Evolutionary conservation across 768 basidiomycete species (phyloP).

Genomic region (Calocybe indica): DNA sequence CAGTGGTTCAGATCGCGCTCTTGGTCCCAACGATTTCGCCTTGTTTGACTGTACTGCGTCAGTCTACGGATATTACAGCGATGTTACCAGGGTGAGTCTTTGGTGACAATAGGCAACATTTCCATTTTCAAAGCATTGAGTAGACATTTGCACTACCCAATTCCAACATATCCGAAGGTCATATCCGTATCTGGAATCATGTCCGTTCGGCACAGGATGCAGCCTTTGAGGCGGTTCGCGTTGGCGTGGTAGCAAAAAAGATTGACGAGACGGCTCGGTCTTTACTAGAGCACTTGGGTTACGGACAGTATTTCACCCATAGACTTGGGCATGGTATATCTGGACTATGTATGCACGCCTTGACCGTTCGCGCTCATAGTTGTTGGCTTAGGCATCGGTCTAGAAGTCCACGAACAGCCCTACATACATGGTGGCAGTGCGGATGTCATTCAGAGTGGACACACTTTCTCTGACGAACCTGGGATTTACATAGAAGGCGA

Average conservation of each 20-base stretch:
- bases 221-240: constrained; percentile 42
- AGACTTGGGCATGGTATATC: constrained; percentile 69
- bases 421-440: constrained; percentile 71
- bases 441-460: constrained; percentile 51
- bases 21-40: constrained; percentile 55
- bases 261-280: constrained; percentile 62
- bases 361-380: constrained; percentile 2
- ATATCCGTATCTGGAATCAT: constrained; percentile 55
- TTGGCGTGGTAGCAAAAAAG: constrained; percentile 41
- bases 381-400: constrained; percentile 58
- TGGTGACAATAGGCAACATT: not conserved
- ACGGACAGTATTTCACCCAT: constrained; percentile 69
- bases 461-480: constrained; percentile 82
- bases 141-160: constrained; percentile 63
- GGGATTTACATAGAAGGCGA: constrained; percentile 68
- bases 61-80: constrained; percentile 71
- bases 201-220: constrained; percentile 59
- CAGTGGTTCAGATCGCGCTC: constrained; percentile 58
- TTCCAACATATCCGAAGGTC: constrained; percentile 46
- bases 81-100: constrained; percentile 65
- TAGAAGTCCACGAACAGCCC: constrained; percentile 79
- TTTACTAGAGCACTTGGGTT: constrained; percentile 35
- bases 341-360: constrained; percentile 2
- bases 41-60: constrained; percentile 71
- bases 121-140: not conserved